A percentile compares a stretch with the other conserved stretches of the same genome.
Conservation (phyloP, 352 stramenopile species). For the Phytopythium montanum region DNA sequence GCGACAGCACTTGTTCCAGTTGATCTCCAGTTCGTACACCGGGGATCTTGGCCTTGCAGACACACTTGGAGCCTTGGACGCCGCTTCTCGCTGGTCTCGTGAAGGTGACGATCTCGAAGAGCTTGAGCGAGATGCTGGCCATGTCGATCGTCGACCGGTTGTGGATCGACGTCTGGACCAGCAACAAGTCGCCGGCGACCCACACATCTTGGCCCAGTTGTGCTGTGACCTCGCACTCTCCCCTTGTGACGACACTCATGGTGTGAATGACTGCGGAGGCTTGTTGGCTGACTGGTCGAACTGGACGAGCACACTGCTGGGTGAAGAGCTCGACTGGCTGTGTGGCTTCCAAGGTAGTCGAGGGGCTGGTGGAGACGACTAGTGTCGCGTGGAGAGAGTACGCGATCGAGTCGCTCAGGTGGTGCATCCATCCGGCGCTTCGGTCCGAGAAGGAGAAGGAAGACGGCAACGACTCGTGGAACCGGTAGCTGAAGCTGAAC, state of each 20-base stretch:
- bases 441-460: constrained; percentile 33
- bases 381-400: no score
- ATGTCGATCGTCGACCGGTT: constrained; percentile 30
- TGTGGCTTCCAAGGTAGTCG: no score
- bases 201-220: constrained; percentile 24
- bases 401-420: no score
- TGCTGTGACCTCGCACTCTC: constrained; percentile 20
- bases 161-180: constrained; percentile 23
- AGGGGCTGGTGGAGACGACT: no score
- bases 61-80: no score
- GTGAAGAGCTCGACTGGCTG: no score
- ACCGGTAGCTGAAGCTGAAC: constrained; percentile 55
- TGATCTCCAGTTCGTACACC: no score
- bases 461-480: constrained; percentile 41
- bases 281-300: no score
- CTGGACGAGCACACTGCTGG: no score
- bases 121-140: constrained; percentile 23
- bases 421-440: constrained; percentile 18
- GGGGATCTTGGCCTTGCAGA: no score
- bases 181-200: constrained; percentile 21
- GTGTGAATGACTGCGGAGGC: no score
- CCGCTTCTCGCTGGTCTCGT: constrained; percentile 2
- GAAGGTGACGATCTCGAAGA: constrained; percentile 30
- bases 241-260: constrained; percentile 25
- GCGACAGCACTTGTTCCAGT: no score